Base-by-base conservation (phyloP, 352 stramenopile species). In the Globisporangium alternatum region DNA sequence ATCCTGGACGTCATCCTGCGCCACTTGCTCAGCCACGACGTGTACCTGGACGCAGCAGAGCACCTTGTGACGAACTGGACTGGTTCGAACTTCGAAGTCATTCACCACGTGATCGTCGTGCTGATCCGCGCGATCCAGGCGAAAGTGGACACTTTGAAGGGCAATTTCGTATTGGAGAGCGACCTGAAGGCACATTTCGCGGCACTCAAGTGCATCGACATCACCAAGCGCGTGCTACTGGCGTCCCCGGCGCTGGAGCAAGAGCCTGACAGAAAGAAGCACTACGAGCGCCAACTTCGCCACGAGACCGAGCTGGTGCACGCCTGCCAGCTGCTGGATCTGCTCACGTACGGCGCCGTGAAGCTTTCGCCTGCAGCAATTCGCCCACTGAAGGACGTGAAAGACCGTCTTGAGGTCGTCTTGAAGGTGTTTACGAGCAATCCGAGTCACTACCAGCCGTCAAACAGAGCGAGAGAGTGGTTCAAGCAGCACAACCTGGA, bases 371-470 rank as follows among this genome's bases (percentile, higher is more conserved):
- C 74, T 0, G 52, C 66, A 0, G 35, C 68, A 7, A 51, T 91
- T 21, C 77, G 77, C 0, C 52, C 56, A 0, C 39, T 69, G 0
- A 33, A 65, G 39, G 48, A 45, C 0, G 28, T 76, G 12, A 68
- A 57, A n/a, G 54, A 70, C 0, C 76, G 76, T 28, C 53, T 88
- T 0, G 67, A 85, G 37, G 54, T 81, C 31, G 59, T 91, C 10
- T 66, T 76, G 3, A 68, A 83, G 63, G 69, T 91, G n/a, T 83
- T 83, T 45, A 67, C 67, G 43, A 84, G 72, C 57, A 87, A 90
- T n/a, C 80, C 83, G 33, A 87, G 69, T 47, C 78, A 91, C 41
- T 91, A 89, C 56, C 76, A 79, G 57, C 65, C 74, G 52, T 89
- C 80, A 2, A 28, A 56, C 1, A 69, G 75, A 54, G 76, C 76